These are phyloP conservation scores for Shiraia bambusicola DNA, from an alignment of 2,329 filamentous ascomycete species.

Conservation along the genomic window DNA sequence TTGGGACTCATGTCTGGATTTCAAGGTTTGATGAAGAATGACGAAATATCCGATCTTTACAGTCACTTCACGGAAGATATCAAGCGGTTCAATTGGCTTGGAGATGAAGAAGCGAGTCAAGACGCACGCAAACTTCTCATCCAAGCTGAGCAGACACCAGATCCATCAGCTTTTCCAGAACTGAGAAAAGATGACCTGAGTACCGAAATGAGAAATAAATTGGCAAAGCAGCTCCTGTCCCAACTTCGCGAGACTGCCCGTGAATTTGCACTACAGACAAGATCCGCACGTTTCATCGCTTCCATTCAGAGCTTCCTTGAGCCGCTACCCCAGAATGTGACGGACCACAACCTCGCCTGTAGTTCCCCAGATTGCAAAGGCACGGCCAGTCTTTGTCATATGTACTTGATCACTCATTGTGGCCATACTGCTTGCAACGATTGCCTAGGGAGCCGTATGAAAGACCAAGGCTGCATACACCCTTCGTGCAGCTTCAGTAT, in stretches of 20 bases:
- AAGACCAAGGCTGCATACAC: conserved; percentile 25
- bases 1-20: conserved; percentile 15
- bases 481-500: conserved; percentile 21
- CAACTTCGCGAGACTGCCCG: conserved; percentile 19
- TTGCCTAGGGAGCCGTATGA: conserved; percentile 24
- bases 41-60: conserved; percentile 16
- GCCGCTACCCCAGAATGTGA: not conserved
- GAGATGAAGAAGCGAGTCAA: conserved; percentile 20
- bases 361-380: conserved; percentile 18
- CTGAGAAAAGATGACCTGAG: conserved; percentile 4
- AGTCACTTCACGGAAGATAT: conserved; percentile 22
- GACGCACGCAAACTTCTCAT: conserved; percentile 10
- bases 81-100: conserved; percentile 17
- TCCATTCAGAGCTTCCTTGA: conserved; percentile 15
- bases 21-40: conserved; percentile 15
- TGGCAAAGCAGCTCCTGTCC: conserved; percentile 22
- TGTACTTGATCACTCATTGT: conserved; percentile 26
- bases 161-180: conserved; percentile 4
- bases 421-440: conserved; percentile 29
- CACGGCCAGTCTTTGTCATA: conserved; percentile 1
- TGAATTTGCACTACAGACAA: conserved; percentile 19
- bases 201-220: conserved; percentile 3
- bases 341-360: conserved; percentile 9
- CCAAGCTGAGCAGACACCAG: conserved; percentile 9
- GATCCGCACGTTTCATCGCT: conserved; percentile 28